Evolutionary conservation across 441 rosid species (phyloP), one percentile per base, ranked within the genome.

Genomic region (Pelargonium citronellum): DNA sequence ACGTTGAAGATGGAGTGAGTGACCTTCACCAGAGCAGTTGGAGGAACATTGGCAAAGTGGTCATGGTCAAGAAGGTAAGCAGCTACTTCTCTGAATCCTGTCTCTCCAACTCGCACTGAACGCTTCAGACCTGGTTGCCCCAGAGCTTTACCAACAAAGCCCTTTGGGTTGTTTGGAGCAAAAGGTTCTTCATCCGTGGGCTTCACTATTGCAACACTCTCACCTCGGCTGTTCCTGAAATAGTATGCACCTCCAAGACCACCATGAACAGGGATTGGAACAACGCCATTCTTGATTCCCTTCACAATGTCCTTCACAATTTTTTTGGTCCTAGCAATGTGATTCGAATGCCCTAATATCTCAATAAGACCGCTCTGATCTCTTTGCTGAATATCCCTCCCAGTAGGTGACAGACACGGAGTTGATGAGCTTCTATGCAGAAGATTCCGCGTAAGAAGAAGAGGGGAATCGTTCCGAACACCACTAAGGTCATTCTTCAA

Each of bases 391-490:
- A 12, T 47, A 47, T 47, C 55, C 55, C 3, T 47, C 55, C 55
- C 55, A 12, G 55, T 47, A 1, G 55, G 55, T 12, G 55, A 47
- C 55, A 47, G 13, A 1, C 55, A 47, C 13, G 55, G 55, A 5
- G 55, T 47, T 0, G 55, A 47, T 12, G 55, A 47, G 55, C 55
- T 47, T 47, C 55, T 47, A 47, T 47, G 55, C 12, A 47, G 55
- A 10, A 0, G 55, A n/a, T 47, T 47, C 55, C 55, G 55, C 2
- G 55, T 47, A 12, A 47, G 55, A 47, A 47, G 55, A 47, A 47
- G 55, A 47, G 55, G 55, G 13, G 55, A 47, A 47, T 47, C 55
- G 4, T 47, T 47, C 55, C 55, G 55, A 47, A 47, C 55, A 47
- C 55, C 55, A 47, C 55, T 47, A 12, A 47, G 55, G 1, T 47